Conservation (phyloP, 345 rosid genomes). For the Trapa incisa region DNA sequence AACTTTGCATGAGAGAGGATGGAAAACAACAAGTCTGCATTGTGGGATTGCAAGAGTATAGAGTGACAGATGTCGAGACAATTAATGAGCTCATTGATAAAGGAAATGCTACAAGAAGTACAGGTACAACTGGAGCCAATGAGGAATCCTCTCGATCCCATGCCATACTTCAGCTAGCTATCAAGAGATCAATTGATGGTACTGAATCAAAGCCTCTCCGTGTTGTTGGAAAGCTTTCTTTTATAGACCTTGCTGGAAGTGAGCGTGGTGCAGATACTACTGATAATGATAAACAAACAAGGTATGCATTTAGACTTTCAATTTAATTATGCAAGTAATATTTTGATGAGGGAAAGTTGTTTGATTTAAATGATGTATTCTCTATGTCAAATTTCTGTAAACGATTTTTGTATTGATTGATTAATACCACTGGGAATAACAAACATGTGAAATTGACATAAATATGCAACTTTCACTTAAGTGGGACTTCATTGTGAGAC, state of each 20-base stretch:
- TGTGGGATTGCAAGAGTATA: slow-evolving; percentile 92
- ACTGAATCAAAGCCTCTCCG: slow-evolving; percentile 83
- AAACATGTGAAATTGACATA: neutral
- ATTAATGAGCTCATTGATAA: slow-evolving; percentile 91
- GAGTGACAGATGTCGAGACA: slow-evolving; percentile 84
- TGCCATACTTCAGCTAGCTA: slow-evolving; percentile 94
- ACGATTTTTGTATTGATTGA: neutral
- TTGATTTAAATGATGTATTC: neutral
- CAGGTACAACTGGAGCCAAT: slow-evolving; percentile 96
- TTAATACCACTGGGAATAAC: no score
- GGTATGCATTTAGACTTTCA: slow-evolving; percentile 30
- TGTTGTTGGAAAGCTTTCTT: slow-evolving; percentile 86
- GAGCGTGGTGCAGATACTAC: slow-evolving; percentile 99
- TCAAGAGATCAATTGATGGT: slow-evolving; percentile 73
- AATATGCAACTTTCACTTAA: no score
- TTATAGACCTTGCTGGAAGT: slow-evolving; percentile 98
- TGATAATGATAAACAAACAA: slow-evolving; percentile 94
- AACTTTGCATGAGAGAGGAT: slow-evolving; percentile 96
- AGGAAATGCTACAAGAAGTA: slow-evolving; percentile 87
- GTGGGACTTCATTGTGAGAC: slow-evolving; percentile 8
- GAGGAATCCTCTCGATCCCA: slow-evolving; percentile 99
- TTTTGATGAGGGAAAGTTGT: neutral
- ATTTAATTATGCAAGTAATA: slow-evolving; percentile 2
- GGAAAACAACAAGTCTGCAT: slow-evolving; percentile 98
- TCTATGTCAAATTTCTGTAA: neutral